phyloP scores from a whole-genome alignment of 2,329 filamentous ascomycete species.

The Chaetomium olivaceum region DNA sequence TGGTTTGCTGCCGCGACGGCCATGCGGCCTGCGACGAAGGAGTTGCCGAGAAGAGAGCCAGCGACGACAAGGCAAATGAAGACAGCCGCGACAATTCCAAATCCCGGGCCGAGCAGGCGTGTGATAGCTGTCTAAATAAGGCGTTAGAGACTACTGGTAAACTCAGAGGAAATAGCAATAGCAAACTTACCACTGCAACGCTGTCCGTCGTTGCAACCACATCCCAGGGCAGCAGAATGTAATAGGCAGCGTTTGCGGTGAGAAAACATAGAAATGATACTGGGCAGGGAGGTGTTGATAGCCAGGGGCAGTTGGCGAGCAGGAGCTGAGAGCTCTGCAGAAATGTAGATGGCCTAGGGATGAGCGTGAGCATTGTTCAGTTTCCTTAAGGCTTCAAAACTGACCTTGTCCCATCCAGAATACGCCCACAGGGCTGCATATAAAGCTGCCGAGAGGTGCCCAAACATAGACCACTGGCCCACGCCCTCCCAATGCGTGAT shows the following conservation, averaged over 20 bases:
- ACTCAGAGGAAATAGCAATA: no score
- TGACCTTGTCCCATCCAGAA: slow-evolving; percentile 65
- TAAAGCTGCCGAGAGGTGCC: slow-evolving; percentile 60
- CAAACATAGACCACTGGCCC: slow-evolving; percentile 58
- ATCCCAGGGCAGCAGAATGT: slow-evolving; percentile 62
- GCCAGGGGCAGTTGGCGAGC: slow-evolving; percentile 58
- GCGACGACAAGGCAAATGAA: slow-evolving; percentile 63
- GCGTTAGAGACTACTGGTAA: no score
- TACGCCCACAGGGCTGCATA: slow-evolving; percentile 66
- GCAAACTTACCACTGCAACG: slow-evolving; percentile 57
- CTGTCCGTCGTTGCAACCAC: slow-evolving; percentile 60
- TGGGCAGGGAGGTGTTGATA: slow-evolving; percentile 61
- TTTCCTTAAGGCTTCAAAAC: slow-evolving; percentile 35
- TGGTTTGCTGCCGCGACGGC: slow-evolving; percentile 58
- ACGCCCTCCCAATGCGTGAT: slow-evolving; percentile 51
- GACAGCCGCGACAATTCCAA: slow-evolving; percentile 55
- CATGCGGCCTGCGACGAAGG: slow-evolving; percentile 63
- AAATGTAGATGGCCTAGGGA: slow-evolving; percentile 55
- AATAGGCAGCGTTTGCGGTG: slow-evolving; percentile 62
- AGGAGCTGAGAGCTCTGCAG: slow-evolving; percentile 53
- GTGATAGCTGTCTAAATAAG: slow-evolving; percentile 54
- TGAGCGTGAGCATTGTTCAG: neutral
- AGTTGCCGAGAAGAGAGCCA: slow-evolving; percentile 62
- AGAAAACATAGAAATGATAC: slow-evolving; percentile 61
- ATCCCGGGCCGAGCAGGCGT: slow-evolving; percentile 53